Conservation (phyloP, 129 eudicot species). For the Calendula officinalis region DNA sequence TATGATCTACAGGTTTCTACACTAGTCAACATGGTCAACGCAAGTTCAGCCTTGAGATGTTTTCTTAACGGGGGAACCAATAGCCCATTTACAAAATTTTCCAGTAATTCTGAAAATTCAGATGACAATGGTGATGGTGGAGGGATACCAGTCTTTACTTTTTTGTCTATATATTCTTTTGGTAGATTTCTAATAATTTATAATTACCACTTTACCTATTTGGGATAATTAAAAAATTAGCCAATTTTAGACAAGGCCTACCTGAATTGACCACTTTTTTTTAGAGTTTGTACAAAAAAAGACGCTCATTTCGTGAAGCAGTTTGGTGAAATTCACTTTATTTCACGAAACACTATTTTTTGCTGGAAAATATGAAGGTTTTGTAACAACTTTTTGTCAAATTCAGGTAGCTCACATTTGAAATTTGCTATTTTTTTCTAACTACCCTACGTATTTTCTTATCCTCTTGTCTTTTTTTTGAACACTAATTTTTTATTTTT, state of each 20-base stretch:
- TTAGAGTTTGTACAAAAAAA: too few relatives aligned
- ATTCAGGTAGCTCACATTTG: too few relatives aligned
- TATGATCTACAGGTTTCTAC: slow-evolving; percentile 53
- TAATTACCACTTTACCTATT: slow-evolving; percentile 1
- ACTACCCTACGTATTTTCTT: background rate
- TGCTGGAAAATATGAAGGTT: too few relatives aligned
- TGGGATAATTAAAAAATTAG: background rate
- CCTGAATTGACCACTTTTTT: too few relatives aligned
- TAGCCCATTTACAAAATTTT: slow-evolving; percentile 64
- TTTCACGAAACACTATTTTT: too few relatives aligned
- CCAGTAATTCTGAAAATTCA: slow-evolving; percentile 36
- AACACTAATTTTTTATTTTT: background rate
- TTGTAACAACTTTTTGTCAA: too few relatives aligned
- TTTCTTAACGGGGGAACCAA: slow-evolving; percentile 47
- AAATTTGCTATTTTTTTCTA: too few relatives aligned
- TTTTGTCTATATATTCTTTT: slow-evolving; percentile 60
- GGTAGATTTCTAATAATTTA: slow-evolving; percentile 47
- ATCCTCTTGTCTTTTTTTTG: background rate
- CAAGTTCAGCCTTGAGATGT: slow-evolving; percentile 64
- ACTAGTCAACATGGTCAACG: slow-evolving; percentile 53
- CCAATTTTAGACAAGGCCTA: too few relatives aligned
- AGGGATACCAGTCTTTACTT: slow-evolving; percentile 65
- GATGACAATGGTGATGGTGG: slow-evolving; percentile 85
- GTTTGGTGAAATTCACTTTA: too few relatives aligned
- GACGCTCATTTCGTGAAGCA: too few relatives aligned